A percentile compares a stretch with the other conserved stretches of the same genome.
phyloP scores from a whole-genome alignment of 495 filamentous ascomycete genomes.

The Diplogelasinospora grovesii region DNA sequence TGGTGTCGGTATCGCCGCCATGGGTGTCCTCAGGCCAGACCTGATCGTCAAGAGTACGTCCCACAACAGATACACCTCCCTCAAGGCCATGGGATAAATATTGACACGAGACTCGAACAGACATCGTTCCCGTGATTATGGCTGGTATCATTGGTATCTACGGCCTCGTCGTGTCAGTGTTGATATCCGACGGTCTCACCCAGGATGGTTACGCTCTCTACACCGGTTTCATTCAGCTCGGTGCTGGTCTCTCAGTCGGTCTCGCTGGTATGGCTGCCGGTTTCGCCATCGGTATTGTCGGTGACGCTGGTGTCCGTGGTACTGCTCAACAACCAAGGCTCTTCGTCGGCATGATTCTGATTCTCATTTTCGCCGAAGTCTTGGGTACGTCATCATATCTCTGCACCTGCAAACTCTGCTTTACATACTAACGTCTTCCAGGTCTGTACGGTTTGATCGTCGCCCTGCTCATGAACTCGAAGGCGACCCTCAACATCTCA shows the following conservation, averaged over 20 bases:
- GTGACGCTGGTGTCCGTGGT: constrained; percentile 97
- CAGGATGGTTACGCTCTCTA: constrained; percentile 75
- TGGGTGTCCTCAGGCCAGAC: constrained; percentile 96
- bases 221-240: constrained; percentile 94
- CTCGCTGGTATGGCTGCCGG: constrained; percentile 95
- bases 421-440: constrained; percentile 22
- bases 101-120: constrained; percentile 40
- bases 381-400: constrained; percentile 58
- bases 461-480: constrained; percentile 97
- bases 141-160: constrained; percentile 99
- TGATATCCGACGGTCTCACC: constrained; percentile 86
- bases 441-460: constrained; percentile 98
- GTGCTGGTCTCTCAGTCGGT: constrained; percentile 93
- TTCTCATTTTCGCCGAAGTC: constrained; percentile 99
- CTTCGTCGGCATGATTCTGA: constrained; percentile 99
- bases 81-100: constrained; percentile 2
- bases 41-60: constrained; percentile 95
- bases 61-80: constrained; percentile 24
- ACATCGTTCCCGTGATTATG: constrained; percentile 99
- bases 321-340: constrained; percentile 95
- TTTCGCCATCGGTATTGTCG: constrained; percentile 98
- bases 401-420: constrained; percentile 2
- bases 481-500: constrained; percentile 48
- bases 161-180: constrained; percentile 94
- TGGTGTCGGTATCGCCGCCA: constrained; percentile 95